Evolutionary conservation across 305 asterid species (phyloP), one percentile per base, ranked within the genome.

Genomic region (Euphrasia arctica): DNA sequence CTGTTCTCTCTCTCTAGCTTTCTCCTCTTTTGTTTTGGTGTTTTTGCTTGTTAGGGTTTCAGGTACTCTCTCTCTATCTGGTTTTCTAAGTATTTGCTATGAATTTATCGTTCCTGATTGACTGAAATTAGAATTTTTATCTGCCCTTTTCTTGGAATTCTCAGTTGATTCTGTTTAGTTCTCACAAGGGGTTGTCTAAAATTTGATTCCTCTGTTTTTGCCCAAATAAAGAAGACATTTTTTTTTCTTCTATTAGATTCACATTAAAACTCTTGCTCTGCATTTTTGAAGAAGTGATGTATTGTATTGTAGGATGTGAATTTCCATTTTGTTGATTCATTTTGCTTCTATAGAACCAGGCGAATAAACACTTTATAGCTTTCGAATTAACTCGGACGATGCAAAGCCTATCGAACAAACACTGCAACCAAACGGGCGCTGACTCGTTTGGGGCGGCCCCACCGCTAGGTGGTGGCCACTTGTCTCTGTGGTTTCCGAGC

Each of bases 401-500:
- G 92, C 75, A 71, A 75, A 78, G 67, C 71, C 66, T 72, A 62
- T 79, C 73, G 61, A 36, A 59, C 45, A 75, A 70, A 72, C 75
- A 76, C 58, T 54, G 12, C 14, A 73, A 60, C 45, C 77, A 65
- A 57, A 77, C 70, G 41, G 49, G 68, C 14, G 77, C 71, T 22
- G 72, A 72, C 45, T 74, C 80, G 15, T 70, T 58, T 52, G 43
- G 43, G 43, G 43, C 43, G 43, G 47, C 73, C 7, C 76, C 77
- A 51, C 60, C 70, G 66, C 73, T 69, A 28, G 72, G 71, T 52
- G 68, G 64, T 69, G 69, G 73, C 51, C 15, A 12, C 15, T 69
- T 82, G 15, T 71, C 82, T 60, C 70, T 71, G 73, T 71, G 85
- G 84, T 76, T 64, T 72, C 66, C 81, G 18, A 57, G 71, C 77